Evolutionary conservation across 345 rosid genomes (phyloP).

Genomic region (Hevea brasiliensis): DNA sequence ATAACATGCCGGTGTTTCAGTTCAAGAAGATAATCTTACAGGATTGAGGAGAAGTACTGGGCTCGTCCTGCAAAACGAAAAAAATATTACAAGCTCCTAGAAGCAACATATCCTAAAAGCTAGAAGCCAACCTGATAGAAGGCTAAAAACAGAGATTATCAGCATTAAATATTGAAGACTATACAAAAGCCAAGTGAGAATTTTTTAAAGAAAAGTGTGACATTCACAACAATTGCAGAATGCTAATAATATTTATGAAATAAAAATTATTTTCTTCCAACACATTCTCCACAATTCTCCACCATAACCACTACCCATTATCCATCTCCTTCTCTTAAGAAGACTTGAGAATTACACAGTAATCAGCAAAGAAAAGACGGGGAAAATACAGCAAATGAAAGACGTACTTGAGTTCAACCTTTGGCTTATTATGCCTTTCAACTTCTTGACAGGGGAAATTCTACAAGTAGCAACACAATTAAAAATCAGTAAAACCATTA

Average conservation of each 20-base stretch:
- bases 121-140: neutral
- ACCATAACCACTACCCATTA: no score
- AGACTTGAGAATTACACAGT: neutral
- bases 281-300: neutral
- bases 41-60: conserved; percentile 88
- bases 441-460: conserved; percentile 99
- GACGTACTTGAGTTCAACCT: conserved; percentile 97
- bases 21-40: conserved; percentile 49
- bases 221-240: no score
- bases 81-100: neutral
- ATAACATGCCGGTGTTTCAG: conserved; percentile 2
- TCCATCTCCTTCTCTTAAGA: neutral
- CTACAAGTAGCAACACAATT: conserved; percentile 38
- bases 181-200: neutral
- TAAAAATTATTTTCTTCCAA: neutral
- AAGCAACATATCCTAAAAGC: neutral
- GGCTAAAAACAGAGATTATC: neutral
- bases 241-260: neutral
- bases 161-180: neutral
- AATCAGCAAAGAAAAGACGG: neutral
- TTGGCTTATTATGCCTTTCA: conserved; percentile 99
- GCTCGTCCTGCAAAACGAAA: conserved; percentile 74
- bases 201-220: neutral
- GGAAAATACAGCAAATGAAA: conserved; percentile 13
- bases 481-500: neutral